These are phyloP conservation scores for Ploettnerulaceae sp. DNA, from an alignment of 2,329 filamentous ascomycete species.

Conservation along the genomic window DNA sequence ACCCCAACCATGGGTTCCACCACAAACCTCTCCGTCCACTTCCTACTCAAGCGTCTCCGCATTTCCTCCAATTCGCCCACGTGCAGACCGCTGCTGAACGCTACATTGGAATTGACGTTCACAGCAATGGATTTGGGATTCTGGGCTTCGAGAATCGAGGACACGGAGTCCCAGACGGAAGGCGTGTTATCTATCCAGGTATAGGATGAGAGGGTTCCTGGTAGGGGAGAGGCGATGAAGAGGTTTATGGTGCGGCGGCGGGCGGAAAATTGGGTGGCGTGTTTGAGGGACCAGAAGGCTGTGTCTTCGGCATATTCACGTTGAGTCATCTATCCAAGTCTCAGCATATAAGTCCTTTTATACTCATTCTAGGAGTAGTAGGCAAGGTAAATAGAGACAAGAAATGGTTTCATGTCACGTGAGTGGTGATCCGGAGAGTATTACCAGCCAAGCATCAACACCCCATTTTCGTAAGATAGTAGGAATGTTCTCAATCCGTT, in stretches of 20 bases:
- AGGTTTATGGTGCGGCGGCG: conserved; percentile 47
- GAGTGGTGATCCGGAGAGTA: too few species aligned
- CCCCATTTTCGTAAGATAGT: conserved; percentile 41
- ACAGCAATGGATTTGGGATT: conserved; percentile 36
- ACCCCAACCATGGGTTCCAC: conserved; percentile 42
- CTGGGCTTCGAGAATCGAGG: neutral
- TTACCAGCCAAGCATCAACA: conserved; percentile 45
- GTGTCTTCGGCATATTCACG: conserved; percentile 49
- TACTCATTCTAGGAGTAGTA: too few species aligned
- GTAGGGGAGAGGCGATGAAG: conserved; percentile 40
- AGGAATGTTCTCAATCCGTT: conserved; percentile 41
- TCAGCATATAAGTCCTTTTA: too few species aligned
- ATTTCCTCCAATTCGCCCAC: conserved; percentile 42
- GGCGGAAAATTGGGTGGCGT: conserved; percentile 43
- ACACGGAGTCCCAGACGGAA: neutral
- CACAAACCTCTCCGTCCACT: conserved; percentile 40
- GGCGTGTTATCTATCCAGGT: too few species aligned
- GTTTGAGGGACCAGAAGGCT: conserved; percentile 47
- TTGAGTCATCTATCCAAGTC: conserved; percentile 41
- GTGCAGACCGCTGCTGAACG: conserved; percentile 45
- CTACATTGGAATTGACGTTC: conserved; percentile 42
- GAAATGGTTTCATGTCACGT: too few species aligned
- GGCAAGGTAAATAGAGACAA: too few species aligned
- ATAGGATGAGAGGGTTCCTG: conserved; percentile 33
- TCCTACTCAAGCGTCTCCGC: conserved; percentile 34